phyloP scores from a whole-genome alignment of 495 filamentous ascomycete genomes.

The Penicillium herquei region DNA sequence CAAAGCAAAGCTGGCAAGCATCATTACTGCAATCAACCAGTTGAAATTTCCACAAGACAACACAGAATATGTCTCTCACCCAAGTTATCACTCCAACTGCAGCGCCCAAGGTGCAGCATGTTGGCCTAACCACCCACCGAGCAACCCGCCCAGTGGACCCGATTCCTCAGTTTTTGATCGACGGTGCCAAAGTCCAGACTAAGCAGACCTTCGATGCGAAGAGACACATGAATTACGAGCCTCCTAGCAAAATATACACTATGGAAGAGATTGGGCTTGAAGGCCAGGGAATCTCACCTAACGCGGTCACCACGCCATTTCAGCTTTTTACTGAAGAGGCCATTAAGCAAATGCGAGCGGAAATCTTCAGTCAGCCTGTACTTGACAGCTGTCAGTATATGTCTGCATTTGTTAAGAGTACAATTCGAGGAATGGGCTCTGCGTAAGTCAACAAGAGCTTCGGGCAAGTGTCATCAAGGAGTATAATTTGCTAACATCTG shows the following conservation, averaged over 20 bases:
- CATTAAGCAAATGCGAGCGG: conserved; percentile 59
- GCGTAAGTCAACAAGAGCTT: conserved; percentile 46
- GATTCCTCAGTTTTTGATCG: conserved; percentile 14
- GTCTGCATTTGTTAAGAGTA: conserved; percentile 59
- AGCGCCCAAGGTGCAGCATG: no score
- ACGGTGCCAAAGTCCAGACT: conserved; percentile 1
- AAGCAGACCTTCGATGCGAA: conserved; percentile 9
- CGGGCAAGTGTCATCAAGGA: background rate
- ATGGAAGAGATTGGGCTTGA: conserved; percentile 59
- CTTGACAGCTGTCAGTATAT: conserved; percentile 59
- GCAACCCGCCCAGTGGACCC: no score
- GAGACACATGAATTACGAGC: conserved; percentile 13
- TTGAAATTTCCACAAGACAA: no score
- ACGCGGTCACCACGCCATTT: conserved; percentile 69
- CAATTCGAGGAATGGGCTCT: conserved; percentile 63
- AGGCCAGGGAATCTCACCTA: conserved; percentile 57
- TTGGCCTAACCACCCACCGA: no score
- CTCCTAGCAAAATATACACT: conserved; percentile 23
- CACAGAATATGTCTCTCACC: no score
- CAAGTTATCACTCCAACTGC: no score
- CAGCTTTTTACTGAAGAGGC: conserved; percentile 64
- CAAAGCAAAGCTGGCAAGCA: no score
- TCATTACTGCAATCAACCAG: no score
- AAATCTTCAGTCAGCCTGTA: conserved; percentile 60
- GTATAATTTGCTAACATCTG: background rate